Conservation (phyloP, 2,329 filamentous ascomycete species). For the Cladorrhinum sp. region DNA sequence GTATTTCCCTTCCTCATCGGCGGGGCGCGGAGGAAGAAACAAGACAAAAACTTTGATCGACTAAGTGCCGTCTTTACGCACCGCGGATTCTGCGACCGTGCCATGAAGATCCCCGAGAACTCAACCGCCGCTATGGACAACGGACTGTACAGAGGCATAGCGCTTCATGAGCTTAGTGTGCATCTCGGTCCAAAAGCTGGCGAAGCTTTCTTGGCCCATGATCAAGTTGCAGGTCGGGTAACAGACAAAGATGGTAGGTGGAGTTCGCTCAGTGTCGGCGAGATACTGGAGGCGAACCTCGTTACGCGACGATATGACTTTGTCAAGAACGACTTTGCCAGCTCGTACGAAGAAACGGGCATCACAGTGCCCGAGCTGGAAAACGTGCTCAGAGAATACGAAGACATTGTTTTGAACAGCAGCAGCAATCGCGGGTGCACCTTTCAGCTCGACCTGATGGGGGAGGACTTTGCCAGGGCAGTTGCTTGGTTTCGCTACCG, state of each 20-base stretch:
- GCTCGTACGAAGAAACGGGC: background rate
- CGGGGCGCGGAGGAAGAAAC: no score
- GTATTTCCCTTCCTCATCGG: no score
- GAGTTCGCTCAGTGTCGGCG: background rate
- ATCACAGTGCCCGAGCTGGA: background rate
- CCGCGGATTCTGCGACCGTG: background rate
- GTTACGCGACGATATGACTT: background rate
- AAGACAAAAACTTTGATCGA: no score
- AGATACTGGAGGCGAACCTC: background rate
- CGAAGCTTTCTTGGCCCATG: background rate
- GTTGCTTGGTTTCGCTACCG: background rate
- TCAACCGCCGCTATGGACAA: background rate
- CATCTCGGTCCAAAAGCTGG: background rate
- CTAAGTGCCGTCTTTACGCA: background rate
- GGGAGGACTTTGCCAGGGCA: constrained; percentile 1
- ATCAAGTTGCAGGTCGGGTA: background rate
- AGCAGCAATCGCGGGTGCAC: background rate
- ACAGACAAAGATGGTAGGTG: background rate
- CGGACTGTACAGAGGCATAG: background rate
- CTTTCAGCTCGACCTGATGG: background rate
- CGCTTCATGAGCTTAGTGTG: background rate
- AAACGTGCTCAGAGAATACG: background rate
- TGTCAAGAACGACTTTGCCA: background rate
- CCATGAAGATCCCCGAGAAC: background rate
- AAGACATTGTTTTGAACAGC: background rate